A percentile compares a stretch with the other conserved stretches of the same genome.
Conservation (phyloP, 2,329 filamentous ascomycete genomes). For the Claviceps sp. region DNA sequence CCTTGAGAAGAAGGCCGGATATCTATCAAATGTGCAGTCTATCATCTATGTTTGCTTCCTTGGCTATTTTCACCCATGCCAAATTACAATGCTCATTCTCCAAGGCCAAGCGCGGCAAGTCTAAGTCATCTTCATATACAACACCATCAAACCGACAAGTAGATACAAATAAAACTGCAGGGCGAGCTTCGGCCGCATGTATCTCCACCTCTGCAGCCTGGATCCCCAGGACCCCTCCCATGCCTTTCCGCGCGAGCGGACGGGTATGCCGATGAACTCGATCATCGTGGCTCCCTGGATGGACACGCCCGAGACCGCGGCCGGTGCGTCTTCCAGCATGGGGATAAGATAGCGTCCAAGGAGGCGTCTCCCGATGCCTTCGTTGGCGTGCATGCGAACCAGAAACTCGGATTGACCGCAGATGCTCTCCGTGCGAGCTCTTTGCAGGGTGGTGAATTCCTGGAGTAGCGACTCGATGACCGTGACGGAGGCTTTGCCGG, state of each 20-base stretch:
- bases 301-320: slow-evolving; percentile 4
- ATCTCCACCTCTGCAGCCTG: background rate
- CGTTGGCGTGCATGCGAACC: slow-evolving; percentile 8
- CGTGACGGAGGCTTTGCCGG: background rate
- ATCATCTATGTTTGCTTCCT: too few relatives aligned
- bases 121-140: background rate
- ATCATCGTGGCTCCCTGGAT: background rate
- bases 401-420: slow-evolving; percentile 8
- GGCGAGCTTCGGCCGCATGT: background rate
- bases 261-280: background rate
- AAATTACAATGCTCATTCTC: too few relatives aligned
- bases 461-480: background rate
- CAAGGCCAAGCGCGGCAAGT: too few relatives aligned
- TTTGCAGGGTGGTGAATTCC: background rate
- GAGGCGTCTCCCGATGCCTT: slow-evolving; percentile 3
- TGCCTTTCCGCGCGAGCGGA: background rate
- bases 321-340: slow-evolving; percentile 7
- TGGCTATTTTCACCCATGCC: too few relatives aligned
- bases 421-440: background rate
- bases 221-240: slow-evolving; percentile 2
- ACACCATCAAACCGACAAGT: background rate
- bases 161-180: background rate
- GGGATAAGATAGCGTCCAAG: slow-evolving; percentile 7
- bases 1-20: too few relatives aligned
- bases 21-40: too few relatives aligned